A percentile compares a stretch with the other conserved stretches of the same genome.
phyloP scores from a whole-genome alignment of 2,329 filamentous ascomycete species.

The Ophiostoma perfectum region DNA sequence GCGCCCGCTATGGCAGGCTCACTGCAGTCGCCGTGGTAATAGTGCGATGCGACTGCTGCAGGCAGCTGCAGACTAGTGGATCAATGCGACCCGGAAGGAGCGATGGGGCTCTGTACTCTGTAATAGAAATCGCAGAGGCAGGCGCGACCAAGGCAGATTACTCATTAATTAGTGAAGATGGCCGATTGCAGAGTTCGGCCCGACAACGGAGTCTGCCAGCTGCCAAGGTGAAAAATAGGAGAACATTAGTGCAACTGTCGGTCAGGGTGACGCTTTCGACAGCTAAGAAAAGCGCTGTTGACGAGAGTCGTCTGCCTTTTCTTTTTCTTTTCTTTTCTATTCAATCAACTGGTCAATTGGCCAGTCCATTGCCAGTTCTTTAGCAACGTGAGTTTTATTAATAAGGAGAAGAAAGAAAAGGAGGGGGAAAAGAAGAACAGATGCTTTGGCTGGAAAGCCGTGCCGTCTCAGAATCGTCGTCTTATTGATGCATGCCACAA shows the following conservation, averaged over 20 bases:
- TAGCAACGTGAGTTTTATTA: not conserved
- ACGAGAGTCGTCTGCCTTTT: not conserved
- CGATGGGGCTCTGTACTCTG: not conserved
- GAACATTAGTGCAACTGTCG: not conserved
- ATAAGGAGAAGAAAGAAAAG: too few species aligned
- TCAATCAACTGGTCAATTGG: not conserved
- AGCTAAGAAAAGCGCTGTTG: not conserved
- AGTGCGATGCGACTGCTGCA: constrained; percentile 11
- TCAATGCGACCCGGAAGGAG: not conserved
- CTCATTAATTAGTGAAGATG: not conserved
- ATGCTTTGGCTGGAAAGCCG: not conserved
- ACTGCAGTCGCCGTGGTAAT: not conserved
- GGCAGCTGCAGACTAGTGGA: not conserved
- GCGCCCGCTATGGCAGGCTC: constrained; percentile 6
- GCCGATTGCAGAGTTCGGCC: not conserved
- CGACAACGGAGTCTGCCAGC: not conserved
- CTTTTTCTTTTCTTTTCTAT: not conserved
- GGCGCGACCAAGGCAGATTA: not conserved
- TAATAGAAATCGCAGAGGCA: not conserved
- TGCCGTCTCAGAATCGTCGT: not conserved
- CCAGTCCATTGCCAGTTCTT: not conserved
- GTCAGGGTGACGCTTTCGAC: constrained; percentile 5
- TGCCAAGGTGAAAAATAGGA: constrained; percentile 7
- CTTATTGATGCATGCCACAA: not conserved
- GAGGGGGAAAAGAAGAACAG: not conserved